Evolutionary conservation across 1,284 basidiomycete genomes (phyloP).

Genomic region (Marasmius fiardii): DNA sequence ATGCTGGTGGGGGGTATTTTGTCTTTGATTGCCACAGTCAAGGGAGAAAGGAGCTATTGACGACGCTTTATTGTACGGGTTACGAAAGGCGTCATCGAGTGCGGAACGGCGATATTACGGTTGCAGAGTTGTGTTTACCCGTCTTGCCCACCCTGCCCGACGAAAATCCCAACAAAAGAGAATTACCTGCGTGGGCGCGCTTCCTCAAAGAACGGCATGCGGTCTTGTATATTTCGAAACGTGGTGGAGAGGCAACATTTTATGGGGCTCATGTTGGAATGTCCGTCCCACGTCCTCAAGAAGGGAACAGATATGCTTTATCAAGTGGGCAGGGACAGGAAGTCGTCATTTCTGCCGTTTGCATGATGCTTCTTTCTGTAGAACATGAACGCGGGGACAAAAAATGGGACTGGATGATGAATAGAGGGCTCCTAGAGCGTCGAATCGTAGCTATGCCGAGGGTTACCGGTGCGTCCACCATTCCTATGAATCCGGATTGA

Average conservation of each 20-base stretch:
- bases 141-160: neutral
- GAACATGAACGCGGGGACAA: constrained; percentile 20
- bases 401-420: constrained; percentile 18
- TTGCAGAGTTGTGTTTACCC: constrained; percentile 22
- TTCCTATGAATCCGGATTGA: too few species aligned
- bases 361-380: constrained; percentile 16
- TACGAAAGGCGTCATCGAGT: constrained; percentile 18
- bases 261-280: constrained; percentile 15
- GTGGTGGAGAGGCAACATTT: constrained; percentile 19
- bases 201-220: constrained; percentile 21
- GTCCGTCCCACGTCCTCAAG: constrained; percentile 3
- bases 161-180: neutral
- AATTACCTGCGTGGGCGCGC: constrained; percentile 15
- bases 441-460: too few species aligned
- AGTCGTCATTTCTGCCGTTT: constrained; percentile 17
- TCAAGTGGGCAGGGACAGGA: constrained; percentile 19
- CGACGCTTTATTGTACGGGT: constrained; percentile 22
- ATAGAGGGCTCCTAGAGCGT: neutral
- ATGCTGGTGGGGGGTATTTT: constrained; percentile 21
- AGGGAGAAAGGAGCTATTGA: constrained; percentile 17
- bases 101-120: constrained; percentile 17
- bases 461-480: too few species aligned
- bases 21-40: constrained; percentile 16
- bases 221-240: constrained; percentile 18
- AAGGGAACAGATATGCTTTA: constrained; percentile 14